Conservation (phyloP, 106 monocot species). For the Allium sativum region DNA sequence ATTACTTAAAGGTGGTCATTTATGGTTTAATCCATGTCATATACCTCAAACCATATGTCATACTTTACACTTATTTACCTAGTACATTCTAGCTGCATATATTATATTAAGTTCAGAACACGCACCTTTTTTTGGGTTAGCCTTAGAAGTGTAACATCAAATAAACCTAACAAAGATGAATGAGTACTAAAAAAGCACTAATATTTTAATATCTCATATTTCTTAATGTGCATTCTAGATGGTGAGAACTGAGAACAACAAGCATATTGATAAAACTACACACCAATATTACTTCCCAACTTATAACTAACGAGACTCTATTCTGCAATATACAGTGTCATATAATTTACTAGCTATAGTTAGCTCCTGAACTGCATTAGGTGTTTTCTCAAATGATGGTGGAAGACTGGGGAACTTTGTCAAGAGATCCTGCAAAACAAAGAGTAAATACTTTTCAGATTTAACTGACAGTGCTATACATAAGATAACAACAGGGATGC, state of each 20-base stretch:
- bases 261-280: too few relatives aligned
- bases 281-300: too few relatives aligned
- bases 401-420: constrained; percentile 88
- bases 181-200: too few relatives aligned
- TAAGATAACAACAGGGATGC: neutral
- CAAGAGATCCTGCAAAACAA: constrained; percentile 49
- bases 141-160: too few relatives aligned
- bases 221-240: too few relatives aligned
- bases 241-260: too few relatives aligned
- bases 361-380: constrained; percentile 71
- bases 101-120: constrained; percentile 9
- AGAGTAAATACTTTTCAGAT: neutral
- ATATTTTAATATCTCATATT: too few relatives aligned
- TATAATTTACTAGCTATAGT: constrained; percentile 61
- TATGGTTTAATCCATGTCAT: constrained; percentile 14
- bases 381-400: constrained; percentile 66
- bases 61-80: constrained; percentile 23
- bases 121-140: too few relatives aligned
- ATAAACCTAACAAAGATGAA: too few relatives aligned
- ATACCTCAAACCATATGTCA: constrained; percentile 27
- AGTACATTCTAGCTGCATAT: too few relatives aligned
- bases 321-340: neutral
- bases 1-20: constrained; percentile 17
- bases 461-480: too few relatives aligned
- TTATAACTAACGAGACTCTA: too few relatives aligned